These are phyloP conservation scores for Calonectria hongkongensis DNA, from an alignment of 2,329 filamentous ascomycete species.

Conservation along the genomic window DNA sequence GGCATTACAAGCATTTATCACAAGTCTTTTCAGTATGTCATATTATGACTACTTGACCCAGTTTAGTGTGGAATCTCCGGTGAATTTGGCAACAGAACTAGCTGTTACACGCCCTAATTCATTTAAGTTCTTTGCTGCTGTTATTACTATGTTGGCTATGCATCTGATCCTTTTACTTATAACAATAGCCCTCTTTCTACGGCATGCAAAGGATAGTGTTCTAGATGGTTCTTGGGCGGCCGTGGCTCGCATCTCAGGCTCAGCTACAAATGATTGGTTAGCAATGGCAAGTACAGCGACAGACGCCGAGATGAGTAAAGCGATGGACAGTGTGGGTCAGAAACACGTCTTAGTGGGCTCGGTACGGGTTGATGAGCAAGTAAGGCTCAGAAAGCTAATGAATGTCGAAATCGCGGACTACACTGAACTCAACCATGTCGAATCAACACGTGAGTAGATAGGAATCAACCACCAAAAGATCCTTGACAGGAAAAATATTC, in stretches of 20 bases:
- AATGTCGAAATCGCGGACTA: neutral
- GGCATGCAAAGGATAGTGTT: neutral
- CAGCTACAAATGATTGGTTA: neutral
- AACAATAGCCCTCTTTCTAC: neutral
- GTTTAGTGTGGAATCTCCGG: neutral
- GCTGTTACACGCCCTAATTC: neutral
- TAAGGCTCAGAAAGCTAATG: neutral
- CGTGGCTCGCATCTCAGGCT: neutral
- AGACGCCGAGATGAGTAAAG: neutral
- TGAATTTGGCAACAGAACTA: neutral
- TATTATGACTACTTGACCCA: conserved; percentile 3
- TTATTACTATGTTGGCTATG: neutral
- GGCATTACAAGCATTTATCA: neutral
- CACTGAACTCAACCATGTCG: neutral
- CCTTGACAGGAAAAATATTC: no score
- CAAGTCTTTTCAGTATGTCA: neutral
- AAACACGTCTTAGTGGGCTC: neutral
- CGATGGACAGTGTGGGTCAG: neutral
- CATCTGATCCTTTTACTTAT: neutral
- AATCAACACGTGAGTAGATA: neutral
- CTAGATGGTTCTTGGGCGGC: neutral
- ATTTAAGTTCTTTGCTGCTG: neutral
- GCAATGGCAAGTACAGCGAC: neutral
- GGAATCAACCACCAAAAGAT: no score
- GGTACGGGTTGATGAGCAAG: neutral